Conservation (phyloP, 2,329 filamentous ascomycete genomes). For the Claviceps sp. region DNA sequence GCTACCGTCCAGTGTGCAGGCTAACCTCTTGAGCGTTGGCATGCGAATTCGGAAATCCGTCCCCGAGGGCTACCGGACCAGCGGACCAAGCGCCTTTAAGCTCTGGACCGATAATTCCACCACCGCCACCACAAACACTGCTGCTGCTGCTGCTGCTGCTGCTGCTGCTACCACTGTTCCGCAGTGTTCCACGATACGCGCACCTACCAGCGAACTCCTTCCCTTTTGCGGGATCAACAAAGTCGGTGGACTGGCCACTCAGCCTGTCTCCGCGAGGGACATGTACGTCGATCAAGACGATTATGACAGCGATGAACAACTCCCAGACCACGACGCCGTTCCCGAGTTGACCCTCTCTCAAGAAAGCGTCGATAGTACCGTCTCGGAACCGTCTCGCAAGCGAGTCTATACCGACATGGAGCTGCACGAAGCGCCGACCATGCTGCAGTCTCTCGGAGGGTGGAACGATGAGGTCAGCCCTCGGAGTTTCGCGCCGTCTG, state of each 20-base stretch:
- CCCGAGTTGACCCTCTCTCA: slow-evolving; percentile 42
- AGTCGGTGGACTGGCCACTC: slow-evolving; percentile 52
- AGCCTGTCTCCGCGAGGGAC: slow-evolving; percentile 29
- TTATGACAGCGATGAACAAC: slow-evolving; percentile 13
- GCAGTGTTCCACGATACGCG: slow-evolving; percentile 9
- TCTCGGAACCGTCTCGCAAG: slow-evolving; percentile 26
- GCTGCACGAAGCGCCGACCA: slow-evolving; percentile 13
- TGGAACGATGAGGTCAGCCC: slow-evolving; percentile 28
- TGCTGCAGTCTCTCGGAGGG: slow-evolving; percentile 9
- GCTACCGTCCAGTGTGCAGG: slow-evolving; percentile 55
- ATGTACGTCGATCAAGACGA: slow-evolving; percentile 10
- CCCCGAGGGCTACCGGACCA: slow-evolving; percentile 84
- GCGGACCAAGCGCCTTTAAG: slow-evolving; percentile 33
- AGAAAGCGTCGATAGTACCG: slow-evolving; percentile 31
- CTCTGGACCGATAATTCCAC: slow-evolving; percentile 30
- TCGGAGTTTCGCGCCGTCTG: slow-evolving; percentile 23
- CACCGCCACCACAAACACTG: neutral
- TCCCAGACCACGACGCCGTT: slow-evolving; percentile 25
- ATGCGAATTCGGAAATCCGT: slow-evolving; percentile 92
- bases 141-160: neutral
- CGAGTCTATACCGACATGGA: slow-evolving; percentile 33
- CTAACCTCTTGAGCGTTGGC: slow-evolving; percentile 78
- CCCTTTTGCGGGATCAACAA: slow-evolving; percentile 75
- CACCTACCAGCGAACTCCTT: slow-evolving; percentile 45
- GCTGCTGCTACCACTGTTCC: neutral